Conservation (phyloP, 106 monocot genomes). For the Dendrobium nobile region DNA sequence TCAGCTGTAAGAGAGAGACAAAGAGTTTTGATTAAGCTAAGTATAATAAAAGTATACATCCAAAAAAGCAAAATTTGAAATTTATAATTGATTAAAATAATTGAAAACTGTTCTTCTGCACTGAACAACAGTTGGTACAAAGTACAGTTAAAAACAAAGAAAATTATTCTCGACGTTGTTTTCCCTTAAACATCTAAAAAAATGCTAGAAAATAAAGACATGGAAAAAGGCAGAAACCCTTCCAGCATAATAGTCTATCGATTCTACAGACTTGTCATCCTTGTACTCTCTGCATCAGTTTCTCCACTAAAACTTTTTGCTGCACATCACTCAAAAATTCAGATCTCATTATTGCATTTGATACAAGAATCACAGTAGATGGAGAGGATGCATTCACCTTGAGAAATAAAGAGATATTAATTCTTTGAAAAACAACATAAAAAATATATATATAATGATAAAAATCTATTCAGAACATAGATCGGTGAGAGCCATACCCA, state of each 20-base stretch:
- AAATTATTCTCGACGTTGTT: background rate
- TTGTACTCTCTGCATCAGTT: conserved; percentile 58
- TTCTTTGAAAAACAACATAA: background rate
- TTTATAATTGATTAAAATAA: too few relatives aligned
- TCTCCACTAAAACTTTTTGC: conserved; percentile 83
- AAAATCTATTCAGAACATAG: background rate
- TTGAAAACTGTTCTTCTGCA: too few relatives aligned
- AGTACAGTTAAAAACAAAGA: too few relatives aligned
- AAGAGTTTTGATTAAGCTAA: too few relatives aligned
- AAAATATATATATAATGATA: background rate
- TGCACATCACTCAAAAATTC: conserved; percentile 63
- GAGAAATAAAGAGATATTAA: conserved; percentile 1
- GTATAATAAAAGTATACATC: too few relatives aligned
- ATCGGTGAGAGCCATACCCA: conserved; percentile 50
- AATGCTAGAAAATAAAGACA: background rate
- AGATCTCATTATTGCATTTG: conserved; percentile 80
- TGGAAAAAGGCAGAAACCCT: background rate
- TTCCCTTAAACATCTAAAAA: background rate
- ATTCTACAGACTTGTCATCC: background rate
- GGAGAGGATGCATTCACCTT: conserved; percentile 89
- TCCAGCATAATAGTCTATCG: background rate
- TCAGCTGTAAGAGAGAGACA: too few relatives aligned
- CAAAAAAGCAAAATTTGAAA: too few relatives aligned
- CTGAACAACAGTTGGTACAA: too few relatives aligned
- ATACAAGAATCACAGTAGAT: conserved; percentile 46